Conservation (phyloP, 768 basidiomycete genomes). For the Daedalea quercina region DNA sequence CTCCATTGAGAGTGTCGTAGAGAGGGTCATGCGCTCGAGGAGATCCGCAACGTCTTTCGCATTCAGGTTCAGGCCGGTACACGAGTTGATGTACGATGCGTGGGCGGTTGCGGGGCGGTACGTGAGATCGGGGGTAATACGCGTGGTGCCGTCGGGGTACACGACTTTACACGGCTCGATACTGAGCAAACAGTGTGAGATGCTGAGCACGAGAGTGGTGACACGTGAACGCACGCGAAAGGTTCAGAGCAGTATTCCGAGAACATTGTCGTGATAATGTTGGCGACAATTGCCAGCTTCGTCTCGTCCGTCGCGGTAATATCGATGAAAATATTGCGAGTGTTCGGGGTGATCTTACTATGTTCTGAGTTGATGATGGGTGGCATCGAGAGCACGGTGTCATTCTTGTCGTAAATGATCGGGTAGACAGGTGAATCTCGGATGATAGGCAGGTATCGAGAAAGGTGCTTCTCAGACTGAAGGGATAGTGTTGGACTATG, state of each 20-base stretch:
- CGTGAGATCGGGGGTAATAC: conserved; percentile 77
- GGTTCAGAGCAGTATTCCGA: conserved; percentile 91
- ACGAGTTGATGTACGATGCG: conserved; percentile 92
- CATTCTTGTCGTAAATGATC: conserved; percentile 89
- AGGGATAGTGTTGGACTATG: not conserved
- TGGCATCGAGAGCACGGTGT: conserved; percentile 91
- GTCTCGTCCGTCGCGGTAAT: conserved; percentile 95
- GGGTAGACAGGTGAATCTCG: conserved; percentile 95
- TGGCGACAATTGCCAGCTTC: conserved; percentile 92
- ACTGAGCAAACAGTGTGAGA: conserved; percentile 32
- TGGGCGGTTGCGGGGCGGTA: conserved; percentile 66
- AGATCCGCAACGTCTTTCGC: conserved; percentile 61
- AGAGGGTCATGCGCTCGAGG: conserved; percentile 79
- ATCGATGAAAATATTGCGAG: conserved; percentile 93
- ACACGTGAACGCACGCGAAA: conserved; percentile 61
- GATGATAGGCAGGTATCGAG: conserved; percentile 86
- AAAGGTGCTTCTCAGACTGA: conserved; percentile 88
- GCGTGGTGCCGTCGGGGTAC: conserved; percentile 66
- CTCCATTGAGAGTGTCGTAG: conserved; percentile 43
- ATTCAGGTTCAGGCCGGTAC: conserved; percentile 77
- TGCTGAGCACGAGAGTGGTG: not conserved
- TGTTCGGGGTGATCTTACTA: conserved; percentile 94
- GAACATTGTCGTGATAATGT: conserved; percentile 96
- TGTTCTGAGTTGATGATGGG: conserved; percentile 98
- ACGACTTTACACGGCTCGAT: conserved; percentile 91